A percentile compares a stretch with the other conserved stretches of the same genome.
Conservation (phyloP, 495 filamentous ascomycete genomes). For the Penicillium canescens region DNA sequence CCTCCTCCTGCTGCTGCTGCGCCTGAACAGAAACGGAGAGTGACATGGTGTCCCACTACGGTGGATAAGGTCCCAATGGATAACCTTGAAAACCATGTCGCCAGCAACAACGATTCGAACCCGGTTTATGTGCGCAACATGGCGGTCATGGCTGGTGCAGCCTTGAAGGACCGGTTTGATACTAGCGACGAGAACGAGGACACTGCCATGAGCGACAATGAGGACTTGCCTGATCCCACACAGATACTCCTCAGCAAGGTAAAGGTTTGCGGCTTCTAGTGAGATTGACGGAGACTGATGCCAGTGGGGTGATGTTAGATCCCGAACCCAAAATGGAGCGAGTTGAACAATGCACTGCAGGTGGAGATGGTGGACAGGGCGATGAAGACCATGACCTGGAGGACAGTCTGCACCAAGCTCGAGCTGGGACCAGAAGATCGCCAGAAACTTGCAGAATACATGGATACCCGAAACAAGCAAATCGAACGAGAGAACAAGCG, state of each 20-base stretch:
- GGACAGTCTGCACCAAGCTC: constrained; percentile 19
- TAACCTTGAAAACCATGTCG: constrained; percentile 26
- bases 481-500: constrained; percentile 25
- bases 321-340: constrained; percentile 31
- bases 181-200: constrained; percentile 9
- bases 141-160: constrained; percentile 21
- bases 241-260: constrained; percentile 13
- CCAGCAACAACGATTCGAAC: constrained; percentile 39
- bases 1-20: too few relatives aligned
- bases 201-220: constrained; percentile 16
- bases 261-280: background rate
- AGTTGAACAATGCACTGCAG: constrained; percentile 33
- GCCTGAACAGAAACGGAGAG: too few relatives aligned
- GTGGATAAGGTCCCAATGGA: constrained; percentile 14
- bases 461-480: constrained; percentile 24
- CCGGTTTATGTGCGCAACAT: constrained; percentile 38
- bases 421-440: constrained; percentile 25
- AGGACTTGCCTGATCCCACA: constrained; percentile 4
- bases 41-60: background rate
- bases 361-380: constrained; percentile 38
- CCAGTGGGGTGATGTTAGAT: background rate
- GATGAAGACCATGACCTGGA: constrained; percentile 20
- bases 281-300: background rate
- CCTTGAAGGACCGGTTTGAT: background rate
- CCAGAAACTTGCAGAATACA: constrained; percentile 8